A percentile compares a stretch with the other conserved stretches of the same genome.
Conservation (phyloP, 352 stramenopile genomes). For the Pythium dissotocum region DNA sequence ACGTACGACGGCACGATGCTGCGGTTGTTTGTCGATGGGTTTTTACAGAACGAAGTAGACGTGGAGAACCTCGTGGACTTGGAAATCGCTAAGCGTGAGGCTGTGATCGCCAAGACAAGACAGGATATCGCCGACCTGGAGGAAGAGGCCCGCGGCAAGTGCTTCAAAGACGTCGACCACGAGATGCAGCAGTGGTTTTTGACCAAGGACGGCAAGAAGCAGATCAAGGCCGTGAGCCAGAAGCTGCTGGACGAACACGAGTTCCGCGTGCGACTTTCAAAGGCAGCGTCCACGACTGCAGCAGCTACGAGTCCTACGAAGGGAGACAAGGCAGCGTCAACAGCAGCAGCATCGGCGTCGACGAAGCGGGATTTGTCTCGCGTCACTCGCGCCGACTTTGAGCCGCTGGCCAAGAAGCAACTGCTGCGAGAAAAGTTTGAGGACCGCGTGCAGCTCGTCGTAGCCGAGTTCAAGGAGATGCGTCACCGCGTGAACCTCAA, state of each 20-base stretch:
- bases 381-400: constrained; percentile 69
- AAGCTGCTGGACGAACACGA: constrained; percentile 84
- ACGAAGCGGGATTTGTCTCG: constrained; percentile 65
- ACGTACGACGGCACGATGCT: constrained; percentile 89
- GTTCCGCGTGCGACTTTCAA: constrained; percentile 76
- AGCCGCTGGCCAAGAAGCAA: constrained; percentile 82
- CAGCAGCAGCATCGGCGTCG: neutral
- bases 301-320: neutral
- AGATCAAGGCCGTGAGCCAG: constrained; percentile 58
- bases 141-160: constrained; percentile 66
- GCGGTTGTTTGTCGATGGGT: constrained; percentile 80
- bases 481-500: constrained; percentile 69
- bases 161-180: constrained; percentile 73
- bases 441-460: constrained; percentile 45
- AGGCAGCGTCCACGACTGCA: constrained; percentile 17
- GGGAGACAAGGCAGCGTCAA: neutral
- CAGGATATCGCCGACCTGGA: constrained; percentile 78
- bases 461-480: constrained; percentile 74
- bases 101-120: constrained; percentile 68
- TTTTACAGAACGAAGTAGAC: constrained; percentile 70
- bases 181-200: constrained; percentile 66
- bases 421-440: constrained; percentile 75
- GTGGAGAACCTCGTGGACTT: constrained; percentile 69
- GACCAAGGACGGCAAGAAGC: constrained; percentile 69
- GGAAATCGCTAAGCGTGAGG: constrained; percentile 64